Evolutionary conservation across 495 filamentous ascomycete genomes (phyloP), one percentile per base, ranked within the genome.

Genomic region (Lasiosphaeria ovina): DNA sequence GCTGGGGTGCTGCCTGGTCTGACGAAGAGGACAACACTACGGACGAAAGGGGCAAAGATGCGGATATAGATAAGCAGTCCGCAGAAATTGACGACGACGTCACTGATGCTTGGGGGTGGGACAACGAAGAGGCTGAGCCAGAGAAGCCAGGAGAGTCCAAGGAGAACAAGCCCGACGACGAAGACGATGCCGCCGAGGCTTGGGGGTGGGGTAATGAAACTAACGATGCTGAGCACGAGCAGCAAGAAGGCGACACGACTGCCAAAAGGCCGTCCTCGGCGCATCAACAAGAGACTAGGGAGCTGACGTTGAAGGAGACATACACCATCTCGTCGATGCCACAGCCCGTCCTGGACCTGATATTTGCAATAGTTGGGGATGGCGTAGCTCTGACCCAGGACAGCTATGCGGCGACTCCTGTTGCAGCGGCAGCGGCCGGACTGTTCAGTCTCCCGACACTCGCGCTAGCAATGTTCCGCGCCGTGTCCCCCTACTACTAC

Each of bases 271-370:
- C 59, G 16, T 24, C 45, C 51, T n/a, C 68, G 8, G 38, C 56
- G 54, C 49, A 65, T 32, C 34, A 61, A 48, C 58, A 62, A 16
- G 59, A 73, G 40, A 76, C 74, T 1, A 72, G 73, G 14, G 78
- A 81, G 62, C 72, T 98, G 56, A 93, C 88, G 0, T 74, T 98
- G 54, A 91, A 81, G 64, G 94, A 98, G 73, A 87, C 79, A 3
- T 97, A 96, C 73, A 92, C 86, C 56, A 86, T 94, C 34, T 96
- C 93, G 8, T 86, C 89, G 34, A 85, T 97, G 62, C 94, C 94
- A 1, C 85, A 89, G 52, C 81, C 84, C 3, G 81, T 97, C 11
- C 74, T 96, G 24, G 77, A 81, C 17, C 81, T 94, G 61, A 83
- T 98, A 56, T 77, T 76, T 40, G 78, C 84, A 40, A 81, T 95